phyloP scores from a whole-genome alignment of 352 stramenopile species.

The Thraustochytrium sp. region DNA sequence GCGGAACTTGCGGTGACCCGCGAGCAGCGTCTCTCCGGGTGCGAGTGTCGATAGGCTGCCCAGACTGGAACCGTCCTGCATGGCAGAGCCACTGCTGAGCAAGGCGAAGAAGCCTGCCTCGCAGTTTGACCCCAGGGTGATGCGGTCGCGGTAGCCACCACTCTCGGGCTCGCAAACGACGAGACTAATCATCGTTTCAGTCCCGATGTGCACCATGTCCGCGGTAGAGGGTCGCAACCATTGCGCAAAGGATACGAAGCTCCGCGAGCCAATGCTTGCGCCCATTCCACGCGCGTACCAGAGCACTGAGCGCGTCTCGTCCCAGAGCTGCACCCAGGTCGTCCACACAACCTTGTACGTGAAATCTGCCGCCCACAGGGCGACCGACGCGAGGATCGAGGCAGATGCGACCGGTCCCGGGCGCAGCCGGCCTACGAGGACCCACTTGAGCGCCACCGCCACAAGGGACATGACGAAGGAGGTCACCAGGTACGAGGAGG shows the following conservation, averaged over 20 bases:
- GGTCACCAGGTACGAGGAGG: background rate
- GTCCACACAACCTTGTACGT: background rate
- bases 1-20: background rate
- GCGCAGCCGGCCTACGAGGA: background rate
- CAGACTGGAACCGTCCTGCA: background rate
- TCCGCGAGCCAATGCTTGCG: background rate
- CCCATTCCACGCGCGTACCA: background rate
- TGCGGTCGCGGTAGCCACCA: background rate
- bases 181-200: background rate
- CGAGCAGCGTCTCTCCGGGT: background rate
- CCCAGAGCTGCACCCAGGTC: background rate
- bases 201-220: background rate
- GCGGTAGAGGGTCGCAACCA: background rate
- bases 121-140: background rate
- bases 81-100: background rate
- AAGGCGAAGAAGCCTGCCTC: background rate
- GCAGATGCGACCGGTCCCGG: background rate
- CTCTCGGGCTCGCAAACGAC: background rate
- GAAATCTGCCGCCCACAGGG: background rate
- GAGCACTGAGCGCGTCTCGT: background rate
- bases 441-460: background rate
- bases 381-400: background rate
- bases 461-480: background rate
- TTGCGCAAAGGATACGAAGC: background rate
- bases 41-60: background rate